Evolutionary conservation across 164 flowering plant species (phyloP), one percentile per base, ranked within the genome.

Genomic region (Pachysandra terminalis): DNA sequence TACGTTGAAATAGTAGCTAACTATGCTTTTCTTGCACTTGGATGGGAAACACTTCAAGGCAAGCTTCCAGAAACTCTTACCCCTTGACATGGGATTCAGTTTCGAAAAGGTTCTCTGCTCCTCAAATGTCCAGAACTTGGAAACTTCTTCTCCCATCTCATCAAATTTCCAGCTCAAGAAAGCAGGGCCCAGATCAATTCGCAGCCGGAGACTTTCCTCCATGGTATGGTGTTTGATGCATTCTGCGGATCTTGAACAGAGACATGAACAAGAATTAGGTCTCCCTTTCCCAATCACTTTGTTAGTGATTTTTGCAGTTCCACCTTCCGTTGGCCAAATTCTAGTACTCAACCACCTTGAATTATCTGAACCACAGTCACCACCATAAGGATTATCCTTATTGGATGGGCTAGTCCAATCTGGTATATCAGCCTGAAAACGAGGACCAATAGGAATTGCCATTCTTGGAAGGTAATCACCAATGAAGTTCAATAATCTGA

Each of bases 61-160:
- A 27, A 69, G 68, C 68, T 69, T 61, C 61, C 70, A 41, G 57
- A 76, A 78, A 60, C 71, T 61, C 22, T 71, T 75, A 21, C 66
- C 71, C 23, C 65, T 67, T 0, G 71, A 27, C 2, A 49, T 21
- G 12, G 74, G 74, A 49, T 75, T 82, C 51, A 0, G 55, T 63
- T 70, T 80, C 56, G 81, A 70, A 48, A 84, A 83, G 17, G 21
- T 70, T 22, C 67, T 41, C 53, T 81, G 79, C 35, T 84, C 82
- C 27, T 69, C 55, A 9, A n/a, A 3, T n/a, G 80, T 72, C 90
- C 90, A 86, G 9, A 72, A 66, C 52, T 70, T 71, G 6, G 78
- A 72, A 63, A 84, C 82, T n/a, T 57, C 76, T 70, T 79, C 84
- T 19, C 90, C 90, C 86, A 83, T 83, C 45, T 79, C 80, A 74